Conservation (phyloP, 75 land plant species). For the Pinus tabuliformis region DNA sequence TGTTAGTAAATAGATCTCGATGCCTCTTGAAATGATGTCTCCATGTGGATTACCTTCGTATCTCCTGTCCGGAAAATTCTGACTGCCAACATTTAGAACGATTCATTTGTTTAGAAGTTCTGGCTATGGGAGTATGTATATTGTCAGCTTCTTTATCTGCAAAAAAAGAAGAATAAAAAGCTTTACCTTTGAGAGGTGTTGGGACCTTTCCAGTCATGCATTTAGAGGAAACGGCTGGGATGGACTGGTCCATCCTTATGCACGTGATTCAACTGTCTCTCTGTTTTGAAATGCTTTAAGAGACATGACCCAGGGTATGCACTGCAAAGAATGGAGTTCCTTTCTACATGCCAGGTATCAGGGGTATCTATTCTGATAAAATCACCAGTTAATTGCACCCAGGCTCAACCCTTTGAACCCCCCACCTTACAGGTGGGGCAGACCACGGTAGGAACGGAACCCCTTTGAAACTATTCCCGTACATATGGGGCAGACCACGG, state of each 20-base stretch:
- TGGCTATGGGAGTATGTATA: neutral
- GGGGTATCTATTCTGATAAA: neutral
- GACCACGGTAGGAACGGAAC: neutral
- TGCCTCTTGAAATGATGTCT: neutral
- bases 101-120: neutral
- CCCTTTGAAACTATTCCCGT: too few relatives aligned
- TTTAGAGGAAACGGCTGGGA: neutral
- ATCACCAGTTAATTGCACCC: neutral
- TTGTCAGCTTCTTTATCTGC: neutral
- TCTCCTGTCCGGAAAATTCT: neutral
- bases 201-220: too few relatives aligned
- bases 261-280: neutral
- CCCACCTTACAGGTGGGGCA: neutral
- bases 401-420: neutral
- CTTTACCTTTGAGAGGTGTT: neutral
- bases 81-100: neutral
- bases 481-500: neutral
- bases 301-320: neutral
- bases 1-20: neutral
- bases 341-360: too few relatives aligned
- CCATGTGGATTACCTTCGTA: neutral
- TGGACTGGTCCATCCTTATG: neutral
- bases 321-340: neutral
- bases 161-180: neutral
- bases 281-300: neutral